Conservation (phyloP, 2,329 filamentous ascomycete species). For the Aspergillus aculeatinus region DNA sequence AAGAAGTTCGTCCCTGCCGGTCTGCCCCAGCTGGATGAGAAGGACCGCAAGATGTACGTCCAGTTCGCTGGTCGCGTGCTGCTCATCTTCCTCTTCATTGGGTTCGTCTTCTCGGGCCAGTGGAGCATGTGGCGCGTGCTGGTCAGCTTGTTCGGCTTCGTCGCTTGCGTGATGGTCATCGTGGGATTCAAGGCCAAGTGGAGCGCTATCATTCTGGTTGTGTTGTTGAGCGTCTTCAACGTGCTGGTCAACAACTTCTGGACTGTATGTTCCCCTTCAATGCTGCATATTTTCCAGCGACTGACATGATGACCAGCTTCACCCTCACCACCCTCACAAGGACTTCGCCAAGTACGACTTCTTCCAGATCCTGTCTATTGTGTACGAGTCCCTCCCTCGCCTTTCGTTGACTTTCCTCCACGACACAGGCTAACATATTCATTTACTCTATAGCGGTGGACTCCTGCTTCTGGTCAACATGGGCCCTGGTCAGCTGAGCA, state of each 20-base stretch:
- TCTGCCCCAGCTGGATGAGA: constrained; percentile 91
- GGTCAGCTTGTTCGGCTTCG: constrained; percentile 78
- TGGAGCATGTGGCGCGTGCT: constrained; percentile 88
- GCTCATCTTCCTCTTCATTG: constrained; percentile 95
- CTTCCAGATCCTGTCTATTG: constrained; percentile 99
- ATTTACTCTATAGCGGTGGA: constrained; percentile 61
- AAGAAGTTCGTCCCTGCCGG: constrained; percentile 97
- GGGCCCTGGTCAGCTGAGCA: constrained; percentile 94
- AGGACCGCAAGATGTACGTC: constrained; percentile 99
- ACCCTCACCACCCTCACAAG: constrained; percentile 98
- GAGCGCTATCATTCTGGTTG: constrained; percentile 90
- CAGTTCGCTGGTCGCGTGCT: constrained; percentile 94
- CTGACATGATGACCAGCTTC: constrained; percentile 61
- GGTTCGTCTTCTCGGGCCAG: constrained; percentile 91
- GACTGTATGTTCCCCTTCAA: constrained; percentile 67
- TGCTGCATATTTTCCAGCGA: constrained; percentile 4
- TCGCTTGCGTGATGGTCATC: constrained; percentile 97
- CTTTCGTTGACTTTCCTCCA: neutral
- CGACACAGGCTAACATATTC: neutral
- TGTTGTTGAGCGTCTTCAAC: constrained; percentile 96
- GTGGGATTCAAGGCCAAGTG: constrained; percentile 99
- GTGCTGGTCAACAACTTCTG: constrained; percentile 99
- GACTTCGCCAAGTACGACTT: constrained; percentile 99
- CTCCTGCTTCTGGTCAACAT: constrained; percentile 97
- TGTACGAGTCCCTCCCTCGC: constrained; percentile 53